Evolutionary conservation across 2,329 filamentous ascomycete species (phyloP).

Genomic region (Dothistroma septosporum): DNA sequence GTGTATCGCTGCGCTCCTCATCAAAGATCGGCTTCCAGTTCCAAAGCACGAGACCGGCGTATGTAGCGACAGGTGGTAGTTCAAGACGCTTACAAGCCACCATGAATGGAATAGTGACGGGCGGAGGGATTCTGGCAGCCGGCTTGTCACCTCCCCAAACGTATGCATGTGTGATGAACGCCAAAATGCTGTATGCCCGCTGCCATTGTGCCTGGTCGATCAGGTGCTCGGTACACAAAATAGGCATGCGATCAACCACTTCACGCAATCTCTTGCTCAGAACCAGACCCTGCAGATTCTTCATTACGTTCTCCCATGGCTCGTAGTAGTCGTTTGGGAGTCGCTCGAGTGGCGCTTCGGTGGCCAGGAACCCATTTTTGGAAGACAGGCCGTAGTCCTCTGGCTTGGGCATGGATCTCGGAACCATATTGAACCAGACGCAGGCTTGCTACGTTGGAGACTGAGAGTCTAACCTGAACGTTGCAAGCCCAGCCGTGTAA

Average conservation of each 20-base stretch:
- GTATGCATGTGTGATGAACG: constrained; percentile 78
- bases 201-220: constrained; percentile 86
- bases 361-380: constrained; percentile 80
- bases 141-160: constrained; percentile 81
- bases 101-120: constrained; percentile 79
- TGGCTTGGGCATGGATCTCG: constrained; percentile 48
- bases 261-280: constrained; percentile 77
- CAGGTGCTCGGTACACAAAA: constrained; percentile 78
- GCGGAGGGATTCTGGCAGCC: constrained; percentile 66
- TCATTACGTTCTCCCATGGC: constrained; percentile 84
- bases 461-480: constrained; percentile 27
- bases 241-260: constrained; percentile 73
- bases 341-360: constrained; percentile 70
- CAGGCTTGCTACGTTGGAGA: constrained; percentile 36
- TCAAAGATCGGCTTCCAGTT: constrained; percentile 92
- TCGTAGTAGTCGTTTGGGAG: constrained; percentile 89
- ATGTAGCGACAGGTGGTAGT: constrained; percentile 87
- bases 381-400: constrained; percentile 77
- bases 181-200: constrained; percentile 73
- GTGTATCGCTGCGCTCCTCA: constrained; percentile 72
- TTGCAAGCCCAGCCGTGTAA: constrained; percentile 35
- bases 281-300: constrained; percentile 82
- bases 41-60: constrained; percentile 88
- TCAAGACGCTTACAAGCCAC: constrained; percentile 68
- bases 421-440: constrained; percentile 40